phyloP scores from a whole-genome alignment of 805 yeast genomes.

The Zygosaccharomyces lentus region DNA sequence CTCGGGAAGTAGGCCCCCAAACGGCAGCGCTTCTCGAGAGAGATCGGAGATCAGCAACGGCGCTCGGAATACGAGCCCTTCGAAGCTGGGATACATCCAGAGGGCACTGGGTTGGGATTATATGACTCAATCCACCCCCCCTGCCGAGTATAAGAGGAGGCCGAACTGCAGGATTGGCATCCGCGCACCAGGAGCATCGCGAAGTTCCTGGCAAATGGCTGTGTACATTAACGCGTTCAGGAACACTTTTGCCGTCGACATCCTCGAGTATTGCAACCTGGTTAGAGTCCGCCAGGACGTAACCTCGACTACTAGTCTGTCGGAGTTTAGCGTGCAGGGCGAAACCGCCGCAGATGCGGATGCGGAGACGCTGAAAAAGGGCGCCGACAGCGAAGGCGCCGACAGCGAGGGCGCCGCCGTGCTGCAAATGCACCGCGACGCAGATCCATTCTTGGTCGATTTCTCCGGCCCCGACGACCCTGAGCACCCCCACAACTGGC shows the following conservation, averaged over 20 bases:
- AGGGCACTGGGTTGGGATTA: not conserved
- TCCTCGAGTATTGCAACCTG: slow-evolving; percentile 19
- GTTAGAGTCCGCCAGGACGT: slow-evolving; percentile 7
- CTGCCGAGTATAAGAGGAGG: not conserved
- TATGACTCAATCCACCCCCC: not conserved
- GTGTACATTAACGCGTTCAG: slow-evolving; percentile 18
- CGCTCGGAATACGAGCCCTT: too few species aligned
- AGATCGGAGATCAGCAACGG: too few species aligned
- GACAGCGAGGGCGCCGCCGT: slow-evolving; percentile 1
- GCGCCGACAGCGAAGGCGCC: not conserved
- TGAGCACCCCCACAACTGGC: slow-evolving; percentile 57
- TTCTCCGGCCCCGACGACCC: slow-evolving; percentile 43
- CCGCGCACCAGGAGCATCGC: not conserved
- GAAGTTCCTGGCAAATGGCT: not conserved
- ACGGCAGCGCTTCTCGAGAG: too few species aligned
- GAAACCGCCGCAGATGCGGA: not conserved
- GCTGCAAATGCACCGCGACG: slow-evolving; percentile 11
- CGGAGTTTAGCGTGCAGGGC: not conserved
- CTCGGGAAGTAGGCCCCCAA: too few species aligned
- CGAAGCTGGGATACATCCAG: too few species aligned
- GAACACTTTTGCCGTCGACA: slow-evolving; percentile 28
- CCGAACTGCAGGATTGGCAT: not conserved
- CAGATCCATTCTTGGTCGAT: slow-evolving; percentile 34
- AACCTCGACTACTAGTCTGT: not conserved
- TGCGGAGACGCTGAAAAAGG: not conserved